These are phyloP conservation scores for Ceratocystis colombiana DNA, from an alignment of 2,329 filamentous ascomycete species.

Conservation along the genomic window DNA sequence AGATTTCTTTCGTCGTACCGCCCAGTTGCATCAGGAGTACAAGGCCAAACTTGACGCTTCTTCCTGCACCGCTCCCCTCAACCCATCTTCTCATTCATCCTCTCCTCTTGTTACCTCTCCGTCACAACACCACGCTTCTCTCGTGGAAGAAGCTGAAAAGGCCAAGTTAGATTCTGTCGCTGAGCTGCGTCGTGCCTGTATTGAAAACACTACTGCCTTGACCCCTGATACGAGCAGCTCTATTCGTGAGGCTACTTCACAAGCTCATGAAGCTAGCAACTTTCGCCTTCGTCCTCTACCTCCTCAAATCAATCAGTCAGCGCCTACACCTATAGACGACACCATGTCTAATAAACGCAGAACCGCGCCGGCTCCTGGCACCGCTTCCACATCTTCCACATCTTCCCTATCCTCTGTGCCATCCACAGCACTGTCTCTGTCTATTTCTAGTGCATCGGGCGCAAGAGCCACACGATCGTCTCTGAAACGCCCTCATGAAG, in stretches of 20 bases:
- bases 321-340: constrained; percentile 9
- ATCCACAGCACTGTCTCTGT: constrained; percentile 11
- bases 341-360: constrained; percentile 17
- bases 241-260: constrained; percentile 29
- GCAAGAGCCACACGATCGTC: constrained; percentile 32
- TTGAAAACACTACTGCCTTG: constrained; percentile 31
- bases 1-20: constrained; percentile 22
- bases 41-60: constrained; percentile 19
- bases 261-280: neutral
- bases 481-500: constrained; percentile 46
- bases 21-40: constrained; percentile 20
- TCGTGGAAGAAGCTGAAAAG: constrained; percentile 23
- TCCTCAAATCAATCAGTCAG: neutral
- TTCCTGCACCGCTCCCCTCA: neutral
- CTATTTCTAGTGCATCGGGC: constrained; percentile 4
- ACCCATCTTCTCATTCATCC: neutral
- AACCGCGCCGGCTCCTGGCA: neutral
- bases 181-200: constrained; percentile 21
- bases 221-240: constrained; percentile 34
- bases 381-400: constrained; percentile 8
- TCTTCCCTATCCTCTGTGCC: constrained; percentile 15
- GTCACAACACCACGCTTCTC: neutral
- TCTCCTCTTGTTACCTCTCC: constrained; percentile 11
- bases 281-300: constrained; percentile 22
- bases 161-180: constrained; percentile 27